Percentiles rank a stretch among this genome's conserved stretches.
Conservation (phyloP, 2,329 filamentous ascomycete species). For the Penicillium occitanis region DNA sequence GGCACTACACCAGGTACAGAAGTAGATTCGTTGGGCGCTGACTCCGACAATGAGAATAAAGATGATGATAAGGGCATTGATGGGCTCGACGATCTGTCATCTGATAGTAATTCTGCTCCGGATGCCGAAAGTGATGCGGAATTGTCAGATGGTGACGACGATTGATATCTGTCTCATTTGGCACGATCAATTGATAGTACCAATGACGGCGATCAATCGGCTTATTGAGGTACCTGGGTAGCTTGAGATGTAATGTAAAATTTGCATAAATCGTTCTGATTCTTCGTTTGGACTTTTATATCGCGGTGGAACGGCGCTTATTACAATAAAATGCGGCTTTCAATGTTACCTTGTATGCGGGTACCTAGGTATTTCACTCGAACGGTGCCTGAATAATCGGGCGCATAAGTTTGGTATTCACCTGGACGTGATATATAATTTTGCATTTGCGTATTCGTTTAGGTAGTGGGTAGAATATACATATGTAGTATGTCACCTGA, state of each 20-base stretch:
- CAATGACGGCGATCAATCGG: background rate
- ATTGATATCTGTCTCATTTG: background rate
- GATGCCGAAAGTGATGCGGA: background rate
- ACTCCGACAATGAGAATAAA: background rate
- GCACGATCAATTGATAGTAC: background rate
- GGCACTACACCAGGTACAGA: background rate
- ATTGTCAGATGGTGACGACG: background rate
- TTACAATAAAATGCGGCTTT: background rate
- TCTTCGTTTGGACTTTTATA: background rate
- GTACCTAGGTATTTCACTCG: background rate
- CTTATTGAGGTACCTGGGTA: background rate
- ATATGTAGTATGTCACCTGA: background rate
- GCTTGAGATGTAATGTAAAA: background rate
- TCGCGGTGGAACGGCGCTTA: background rate
- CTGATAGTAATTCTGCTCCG: background rate
- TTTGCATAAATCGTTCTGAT: background rate
- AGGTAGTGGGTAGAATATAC: background rate
- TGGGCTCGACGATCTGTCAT: constrained; percentile 3
- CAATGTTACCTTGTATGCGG: background rate
- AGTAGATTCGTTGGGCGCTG: background rate
- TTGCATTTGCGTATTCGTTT: background rate
- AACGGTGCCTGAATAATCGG: background rate
- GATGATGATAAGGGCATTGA: background rate
- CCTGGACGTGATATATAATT: background rate
- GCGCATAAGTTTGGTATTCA: too few species aligned